Base-by-base conservation (phyloP, 768 basidiomycete genomes). In the Symmetrospora coprosmae region DNA sequence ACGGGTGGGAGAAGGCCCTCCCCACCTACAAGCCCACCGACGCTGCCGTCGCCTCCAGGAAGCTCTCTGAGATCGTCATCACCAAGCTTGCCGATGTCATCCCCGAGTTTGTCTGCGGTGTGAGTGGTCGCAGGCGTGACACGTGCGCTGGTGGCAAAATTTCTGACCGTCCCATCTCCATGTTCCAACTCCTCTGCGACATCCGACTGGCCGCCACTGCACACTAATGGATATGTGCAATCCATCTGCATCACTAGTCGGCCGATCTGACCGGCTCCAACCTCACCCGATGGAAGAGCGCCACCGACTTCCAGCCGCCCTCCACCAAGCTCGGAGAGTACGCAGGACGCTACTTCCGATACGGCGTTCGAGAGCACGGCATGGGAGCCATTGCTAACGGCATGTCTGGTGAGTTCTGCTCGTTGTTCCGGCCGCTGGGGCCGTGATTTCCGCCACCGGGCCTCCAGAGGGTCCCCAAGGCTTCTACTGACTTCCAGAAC, bases 351-450 rank as follows among this genome's bases (percentile, higher is more conserved):
- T 94, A 96, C 73, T 81, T 96, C 72, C 85, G 90, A 56, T 96
- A 85, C 76, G 91, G 91, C 80, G 89, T 96, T 60, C 86, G 91
- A 74, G 91, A 96, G 73, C 91, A 96, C 74, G 91, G 78, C 66
- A 96, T 94, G 90, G 86, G 85, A 68, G 91, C 90, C 55, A 89
- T 96, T 68, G 87, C 83, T 66, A 94, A 94, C 72, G 90, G 90
- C 71, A 72, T 91, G 64, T 73, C 59, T 8, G n/a, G n/a, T n/a
- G n/a, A n/a, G n/a, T n/a, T n/a, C n/a, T n/a, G n/a, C n/a, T n/a
- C n/a, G n/a, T n/a, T n/a, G n/a, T n/a, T n/a, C n/a, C n/a, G n/a
- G n/a, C n/a, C n/a, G n/a, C n/a, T n/a, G n/a, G n/a, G n/a, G n/a
- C n/a, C n/a, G n/a, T n/a, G n/a, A n/a, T n/a, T n/a, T n/a, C n/a